Base-by-base conservation (phyloP, 1,139 yeast genomes). In the Citeromyces hawaiiensis region DNA sequence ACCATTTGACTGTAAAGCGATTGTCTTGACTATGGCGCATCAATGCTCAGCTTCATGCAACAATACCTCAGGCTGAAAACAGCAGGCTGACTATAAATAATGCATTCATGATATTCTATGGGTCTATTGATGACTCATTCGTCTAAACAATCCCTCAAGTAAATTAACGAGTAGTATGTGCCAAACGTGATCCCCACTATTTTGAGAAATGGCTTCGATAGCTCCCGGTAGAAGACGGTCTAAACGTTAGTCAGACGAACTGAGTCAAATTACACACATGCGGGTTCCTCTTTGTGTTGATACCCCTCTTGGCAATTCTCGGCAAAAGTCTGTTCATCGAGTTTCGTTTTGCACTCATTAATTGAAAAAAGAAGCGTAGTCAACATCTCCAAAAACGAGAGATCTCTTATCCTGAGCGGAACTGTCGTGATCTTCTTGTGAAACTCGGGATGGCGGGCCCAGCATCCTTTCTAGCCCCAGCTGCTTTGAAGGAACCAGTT, bases 151-250 rank as follows among this genome's bases (percentile, higher is more conserved):
- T 57, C 60, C 68, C 70, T 64, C 3, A 64, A 40, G 18, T 59
- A 66, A 13, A 51, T 49, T 46, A 70, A 45, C 0, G 63, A 51
- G 43, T 66, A 69, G 44, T 64, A 70, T 0, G 71, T 64, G 1
- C 54, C 61, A 39, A 66, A 57, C 8, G 71, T 63, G 9, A 66
- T 39, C 0, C 53, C 53, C 29, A 69, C 51, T 16, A 67, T 61
- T 43, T 66, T 68, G 4, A 60, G 41, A 37, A 64, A 56, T 1
- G 76, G 73, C 29, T 48, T 53, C 3, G 65, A 66, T 45, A 66
- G 62, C 23, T 61, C 61, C 42, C 61, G 55, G 48, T 69, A 70
- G 48, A 70, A 65, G 34, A 51, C 23, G 11, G 37, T 37, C 39
- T 36, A n/a, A 7, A 8, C 15, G 18, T 13, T 29, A 23, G 27